phyloP scores from a whole-genome alignment of 139 green algal species.

The Tetratostichococcus sp. region DNA sequence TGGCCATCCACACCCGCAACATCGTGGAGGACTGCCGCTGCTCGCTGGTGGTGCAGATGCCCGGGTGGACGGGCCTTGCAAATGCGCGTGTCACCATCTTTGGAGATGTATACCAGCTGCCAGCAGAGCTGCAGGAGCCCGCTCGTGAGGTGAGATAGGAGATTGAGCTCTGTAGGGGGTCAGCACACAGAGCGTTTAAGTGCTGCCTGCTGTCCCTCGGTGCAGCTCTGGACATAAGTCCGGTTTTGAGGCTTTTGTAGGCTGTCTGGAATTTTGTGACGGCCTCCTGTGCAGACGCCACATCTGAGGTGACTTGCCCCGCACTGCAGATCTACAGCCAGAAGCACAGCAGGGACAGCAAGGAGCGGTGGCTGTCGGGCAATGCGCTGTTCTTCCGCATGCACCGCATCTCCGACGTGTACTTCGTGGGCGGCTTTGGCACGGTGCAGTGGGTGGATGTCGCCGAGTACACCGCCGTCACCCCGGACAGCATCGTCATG shows the following conservation, averaged over 20 bases:
- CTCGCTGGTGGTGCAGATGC: slow-evolving; percentile 85
- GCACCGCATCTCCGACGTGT: slow-evolving; percentile 94
- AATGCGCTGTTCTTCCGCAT: slow-evolving; percentile 89
- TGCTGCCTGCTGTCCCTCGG: no score
- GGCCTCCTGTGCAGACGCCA: no score
- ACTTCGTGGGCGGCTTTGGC: slow-evolving; percentile 97
- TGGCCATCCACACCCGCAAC: slow-evolving; percentile 87
- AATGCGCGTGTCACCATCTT: slow-evolving; percentile 98
- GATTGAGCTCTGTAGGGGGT: no score
- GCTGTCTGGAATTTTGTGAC: no score
- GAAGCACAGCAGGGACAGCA: slow-evolving; percentile 65
- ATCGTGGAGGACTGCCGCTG: slow-evolving; percentile 67
- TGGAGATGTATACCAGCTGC: slow-evolving; percentile 91
- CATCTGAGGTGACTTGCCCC: no score
- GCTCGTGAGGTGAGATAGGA: slow-evolving; percentile 35
- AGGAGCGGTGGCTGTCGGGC: slow-evolving; percentile 64
- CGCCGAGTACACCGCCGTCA: slow-evolving; percentile 70
- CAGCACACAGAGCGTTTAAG: not conserved
- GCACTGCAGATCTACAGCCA: slow-evolving; percentile 72
- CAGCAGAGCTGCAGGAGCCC: slow-evolving; percentile 71
- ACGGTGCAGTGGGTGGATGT: slow-evolving; percentile 91
- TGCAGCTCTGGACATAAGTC: no score
- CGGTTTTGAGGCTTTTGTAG: no score
- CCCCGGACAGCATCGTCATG: slow-evolving; percentile 80
- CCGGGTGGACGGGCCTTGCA: slow-evolving; percentile 92